phyloP scores from a whole-genome alignment of 495 filamentous ascomycete genomes.

The Neurospora sp. region DNA sequence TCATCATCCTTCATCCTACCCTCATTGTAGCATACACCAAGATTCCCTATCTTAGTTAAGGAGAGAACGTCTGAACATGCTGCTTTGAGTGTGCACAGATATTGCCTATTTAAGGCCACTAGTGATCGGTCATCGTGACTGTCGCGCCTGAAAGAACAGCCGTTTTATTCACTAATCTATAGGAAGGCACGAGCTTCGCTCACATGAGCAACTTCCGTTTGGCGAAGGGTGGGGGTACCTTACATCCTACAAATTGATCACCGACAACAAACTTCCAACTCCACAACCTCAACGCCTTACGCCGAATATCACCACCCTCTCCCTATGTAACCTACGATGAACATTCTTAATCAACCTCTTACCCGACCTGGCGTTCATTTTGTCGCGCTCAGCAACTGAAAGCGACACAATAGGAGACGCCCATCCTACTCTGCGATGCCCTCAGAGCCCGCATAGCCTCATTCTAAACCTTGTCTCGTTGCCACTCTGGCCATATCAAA shows the following conservation, averaged over 20 bases:
- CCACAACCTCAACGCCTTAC: neutral
- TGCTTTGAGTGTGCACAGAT: conserved; percentile 7
- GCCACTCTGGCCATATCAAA: neutral
- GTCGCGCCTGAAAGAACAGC: neutral
- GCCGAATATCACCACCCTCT: neutral
- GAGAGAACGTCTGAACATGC: conserved; percentile 13
- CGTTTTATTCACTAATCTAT: neutral
- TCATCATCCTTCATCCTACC: conserved; percentile 6
- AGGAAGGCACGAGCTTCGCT: neutral
- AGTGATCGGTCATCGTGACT: neutral
- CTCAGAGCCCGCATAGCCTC: neutral
- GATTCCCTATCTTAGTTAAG: conserved; percentile 21
- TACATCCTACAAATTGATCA: neutral
- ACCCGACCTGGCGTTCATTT: neutral
- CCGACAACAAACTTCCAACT: neutral
- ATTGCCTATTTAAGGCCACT: neutral
- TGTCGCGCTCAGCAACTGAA: neutral
- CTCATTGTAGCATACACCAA: conserved; percentile 22
- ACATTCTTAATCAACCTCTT: neutral
- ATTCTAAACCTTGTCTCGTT: neutral
- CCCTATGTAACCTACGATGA: neutral
- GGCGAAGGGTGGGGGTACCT: neutral
- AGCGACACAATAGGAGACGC: neutral
- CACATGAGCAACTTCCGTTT: neutral
- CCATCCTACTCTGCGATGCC: neutral